These are phyloP conservation scores for Aspergillus proliferans DNA, from an alignment of 2,329 filamentous ascomycete species.

Conservation along the genomic window DNA sequence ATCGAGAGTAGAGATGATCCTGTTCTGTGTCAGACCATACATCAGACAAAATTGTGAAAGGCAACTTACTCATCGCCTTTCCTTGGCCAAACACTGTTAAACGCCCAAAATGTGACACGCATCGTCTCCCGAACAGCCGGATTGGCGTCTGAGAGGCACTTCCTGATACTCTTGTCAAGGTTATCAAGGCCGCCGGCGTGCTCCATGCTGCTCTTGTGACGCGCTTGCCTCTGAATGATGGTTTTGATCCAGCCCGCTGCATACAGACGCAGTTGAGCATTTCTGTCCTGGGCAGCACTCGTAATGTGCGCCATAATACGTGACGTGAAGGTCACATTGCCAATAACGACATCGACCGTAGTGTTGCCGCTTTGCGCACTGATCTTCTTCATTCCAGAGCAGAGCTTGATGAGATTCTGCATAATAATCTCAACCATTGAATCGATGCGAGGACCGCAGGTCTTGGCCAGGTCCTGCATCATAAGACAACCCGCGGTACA, in stretches of 20 bases:
- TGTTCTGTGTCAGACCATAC: slow-evolving; percentile 32
- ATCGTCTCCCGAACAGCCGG: slow-evolving; percentile 82
- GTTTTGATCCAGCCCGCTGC: slow-evolving; percentile 79
- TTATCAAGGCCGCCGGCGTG: slow-evolving; percentile 75
- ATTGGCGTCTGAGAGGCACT: slow-evolving; percentile 82
- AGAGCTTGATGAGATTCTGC: slow-evolving; percentile 84
- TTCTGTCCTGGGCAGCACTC: slow-evolving; percentile 83
- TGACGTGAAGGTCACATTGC: slow-evolving; percentile 69
- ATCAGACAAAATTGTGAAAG: background rate
- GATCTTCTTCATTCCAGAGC: slow-evolving; percentile 87
- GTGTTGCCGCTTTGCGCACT: slow-evolving; percentile 73
- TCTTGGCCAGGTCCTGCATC: slow-evolving; percentile 75
- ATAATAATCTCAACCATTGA: slow-evolving; percentile 84
- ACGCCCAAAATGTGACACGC: slow-evolving; percentile 81
- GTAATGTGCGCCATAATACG: slow-evolving; percentile 82
- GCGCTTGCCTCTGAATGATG: slow-evolving; percentile 67
- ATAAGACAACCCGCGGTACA: slow-evolving; percentile 79
- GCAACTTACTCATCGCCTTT: slow-evolving; percentile 63
- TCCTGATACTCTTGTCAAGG: slow-evolving; percentile 82
- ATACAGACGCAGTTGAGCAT: slow-evolving; percentile 75
- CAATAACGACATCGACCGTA: slow-evolving; percentile 74
- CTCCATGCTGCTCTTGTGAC: slow-evolving; percentile 74
- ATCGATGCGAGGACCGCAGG: slow-evolving; percentile 72
- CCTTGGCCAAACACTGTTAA: slow-evolving; percentile 68
- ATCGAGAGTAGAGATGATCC: slow-evolving; percentile 74